Base-by-base conservation (phyloP, 139 green algal genomes). In the Picochlorum sp. region DNA sequence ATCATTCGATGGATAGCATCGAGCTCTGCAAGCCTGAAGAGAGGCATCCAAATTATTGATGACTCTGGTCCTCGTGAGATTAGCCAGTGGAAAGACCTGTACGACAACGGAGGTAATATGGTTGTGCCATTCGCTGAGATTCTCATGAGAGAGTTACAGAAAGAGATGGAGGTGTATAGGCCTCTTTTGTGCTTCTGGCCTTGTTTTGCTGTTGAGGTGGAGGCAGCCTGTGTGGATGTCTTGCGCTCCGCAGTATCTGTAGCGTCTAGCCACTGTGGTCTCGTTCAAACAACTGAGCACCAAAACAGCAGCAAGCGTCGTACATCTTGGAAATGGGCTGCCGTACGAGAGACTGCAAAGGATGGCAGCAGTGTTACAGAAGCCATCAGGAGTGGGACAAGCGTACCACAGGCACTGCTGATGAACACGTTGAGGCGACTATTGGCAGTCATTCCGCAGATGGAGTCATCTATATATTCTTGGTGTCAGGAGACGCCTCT, bases 141-240 rank as follows among this genome's bases (percentile, higher is more conserved):
- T 50, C 81, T 85, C 69, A 58, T 84, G 57, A 52, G 62, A 44
- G 68, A 65, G 47, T 60, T 79, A n/a, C 62, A 72, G 34, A 31
- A 18, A 9, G 79, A 85, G 66, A 75, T 85, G 55, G 45, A 13
- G 21, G 67, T 69, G n/a, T 85, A 85, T 51, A 68, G 75, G 54
- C 67, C 71, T 37, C 72, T 85, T 66, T 65, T 85, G 55, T 66
- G 54, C 38, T 85, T 79, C 77, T 84, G 79, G 79, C 79, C 69
- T 24, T 56, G 61, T 31, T 81, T 74, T 45, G 63, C 50, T 18
- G 13, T 45, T 41, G 63, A 67, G 49, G 68, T 85, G 51, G 79
- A 85, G 71, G 59, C 41, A 6, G 62, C 68, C 11, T 66, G 79
- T 20, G 77, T 70, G 20, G 65, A 72, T 6, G 70, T 68, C 37